Base-by-base conservation (phyloP, 192 early-diverging fungal genomes). In the Coemansia sp. region DNA sequence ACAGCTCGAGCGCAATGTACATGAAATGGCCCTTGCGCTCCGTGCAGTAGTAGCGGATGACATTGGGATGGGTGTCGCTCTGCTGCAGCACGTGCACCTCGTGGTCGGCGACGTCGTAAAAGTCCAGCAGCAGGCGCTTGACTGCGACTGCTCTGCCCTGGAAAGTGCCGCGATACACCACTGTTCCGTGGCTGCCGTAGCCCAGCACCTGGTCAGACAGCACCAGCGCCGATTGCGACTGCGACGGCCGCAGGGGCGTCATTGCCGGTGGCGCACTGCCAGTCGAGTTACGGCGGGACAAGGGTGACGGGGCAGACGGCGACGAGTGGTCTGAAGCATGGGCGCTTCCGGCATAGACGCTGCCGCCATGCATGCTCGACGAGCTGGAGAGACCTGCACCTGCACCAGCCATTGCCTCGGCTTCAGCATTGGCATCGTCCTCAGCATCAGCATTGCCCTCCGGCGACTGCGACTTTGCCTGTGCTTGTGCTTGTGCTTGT, bases 1-100 rank as follows among this genome's bases (percentile, higher is more conserved):
- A 97, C 2, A 95, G 80, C 62, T 99, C 96, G 20, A 99, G 78
- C 14, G 96, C 96, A 73, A 99, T 97, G 55, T 94, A 97, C 78
- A 95, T 83, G 69, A 99, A 99, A 23, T 87, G 80, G 53, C 90
- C 87, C 23, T 85, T 78, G 55, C 85, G 78, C 73, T 97, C 93
- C 34, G 86, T 91, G 59, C 83, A 90, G 67, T 83, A 95, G 73
- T 99, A 99, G 23, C 95, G 87, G 20, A 97, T 85, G 2, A 99
- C 93, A 55, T 99, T 99, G 2, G 93, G 89, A 60, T 99, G 96
- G 52, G 88, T 80, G 59, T 97, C 95, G 54, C 88, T 91, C 64
- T 97, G 92, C 50, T 92, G 88, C 11, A 99, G 71, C 15, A 97
- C 74, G 48, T 84, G 74, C 9, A 99, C 94, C 65, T 99, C 96